Evolutionary conservation across 768 basidiomycete species (phyloP).

Genomic region (Psilocybe sp.): DNA sequence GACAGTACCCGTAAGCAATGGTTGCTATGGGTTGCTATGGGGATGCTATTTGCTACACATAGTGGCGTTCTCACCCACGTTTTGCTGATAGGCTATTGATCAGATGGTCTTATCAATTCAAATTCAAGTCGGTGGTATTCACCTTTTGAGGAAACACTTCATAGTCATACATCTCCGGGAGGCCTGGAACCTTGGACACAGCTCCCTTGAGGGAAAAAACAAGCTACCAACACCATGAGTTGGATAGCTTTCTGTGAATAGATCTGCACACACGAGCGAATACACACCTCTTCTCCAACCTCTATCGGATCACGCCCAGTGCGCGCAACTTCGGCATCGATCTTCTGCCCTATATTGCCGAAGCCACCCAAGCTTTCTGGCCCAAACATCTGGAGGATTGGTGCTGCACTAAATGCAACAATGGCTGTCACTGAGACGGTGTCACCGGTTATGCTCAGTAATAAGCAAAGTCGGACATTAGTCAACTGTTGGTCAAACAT

Average conservation of each 20-base stretch:
- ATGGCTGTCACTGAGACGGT: slow-evolving; percentile 6
- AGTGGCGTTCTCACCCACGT: no score
- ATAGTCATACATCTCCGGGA: slow-evolving; percentile 14
- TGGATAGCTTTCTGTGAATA: no score
- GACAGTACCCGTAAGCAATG: no score
- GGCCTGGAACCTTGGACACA: slow-evolving; percentile 6
- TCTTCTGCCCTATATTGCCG: slow-evolving; percentile 6
- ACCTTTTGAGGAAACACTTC: slow-evolving; percentile 16
- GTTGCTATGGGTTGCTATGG: no score
- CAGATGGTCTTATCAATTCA: no score
- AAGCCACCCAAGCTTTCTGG: slow-evolving; percentile 7
- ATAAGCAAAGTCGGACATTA: no score
- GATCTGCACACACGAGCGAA: no score
- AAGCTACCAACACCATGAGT: slow-evolving; percentile 4
- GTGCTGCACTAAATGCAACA: slow-evolving; percentile 3
- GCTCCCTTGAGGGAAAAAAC: slow-evolving; percentile 3
- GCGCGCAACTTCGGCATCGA: slow-evolving; percentile 5
- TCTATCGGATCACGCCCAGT: not conserved
- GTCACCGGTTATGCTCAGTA: slow-evolving; percentile 5
- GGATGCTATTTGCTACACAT: no score
- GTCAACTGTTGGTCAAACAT: no score
- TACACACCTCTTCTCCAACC: slow-evolving; percentile 7
- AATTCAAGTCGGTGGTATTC: not conserved
- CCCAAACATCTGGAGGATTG: slow-evolving; percentile 4
- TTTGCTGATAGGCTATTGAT: no score